phyloP scores from a whole-genome alignment of 208 protist genomes.

The Leishmania martiniquensis region DNA sequence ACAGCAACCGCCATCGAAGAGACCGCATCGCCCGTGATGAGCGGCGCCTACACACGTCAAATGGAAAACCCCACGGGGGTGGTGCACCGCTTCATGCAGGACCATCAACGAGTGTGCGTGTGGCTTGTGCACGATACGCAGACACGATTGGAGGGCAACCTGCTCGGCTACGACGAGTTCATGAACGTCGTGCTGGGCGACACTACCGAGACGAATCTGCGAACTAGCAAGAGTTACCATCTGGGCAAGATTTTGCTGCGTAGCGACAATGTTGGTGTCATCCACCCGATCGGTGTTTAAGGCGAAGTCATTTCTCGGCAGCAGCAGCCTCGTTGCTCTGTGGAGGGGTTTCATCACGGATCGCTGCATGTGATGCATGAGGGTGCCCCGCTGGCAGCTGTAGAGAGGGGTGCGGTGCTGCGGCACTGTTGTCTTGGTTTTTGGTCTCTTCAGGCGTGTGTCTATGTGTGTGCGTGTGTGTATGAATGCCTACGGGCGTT shows the following conservation, averaged over 20 bases:
- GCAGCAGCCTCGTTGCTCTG: not conserved
- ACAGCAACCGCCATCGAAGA: not conserved
- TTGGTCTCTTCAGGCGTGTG: too few species aligned
- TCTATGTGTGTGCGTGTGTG: not conserved
- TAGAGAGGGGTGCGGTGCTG: not conserved
- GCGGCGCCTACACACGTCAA: conserved; percentile 62
- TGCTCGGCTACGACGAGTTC: conserved; percentile 94
- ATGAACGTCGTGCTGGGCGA: conserved; percentile 95
- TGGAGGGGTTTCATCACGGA: not conserved
- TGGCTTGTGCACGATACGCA: conserved; percentile 89
- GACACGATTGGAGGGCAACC: conserved; percentile 76
- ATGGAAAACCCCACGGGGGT: conserved; percentile 83
- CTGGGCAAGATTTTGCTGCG: conserved; percentile 93
- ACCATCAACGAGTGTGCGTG: conserved; percentile 75
- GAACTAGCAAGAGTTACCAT: conserved; percentile 56
- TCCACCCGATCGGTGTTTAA: conserved; percentile 88
- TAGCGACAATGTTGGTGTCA: conserved; percentile 92
- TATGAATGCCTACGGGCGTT: not conserved
- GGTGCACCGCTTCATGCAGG: conserved; percentile 79
- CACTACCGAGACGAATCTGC: conserved; percentile 83
- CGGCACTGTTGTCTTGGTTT: not conserved
- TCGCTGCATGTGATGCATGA: not conserved
- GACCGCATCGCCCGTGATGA: conserved; percentile 25
- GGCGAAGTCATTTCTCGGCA: not conserved
- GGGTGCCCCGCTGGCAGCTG: not conserved